Evolutionary conservation across 73 alveolate species (phyloP).

Genomic region (Paramecium biaurelia): DNA sequence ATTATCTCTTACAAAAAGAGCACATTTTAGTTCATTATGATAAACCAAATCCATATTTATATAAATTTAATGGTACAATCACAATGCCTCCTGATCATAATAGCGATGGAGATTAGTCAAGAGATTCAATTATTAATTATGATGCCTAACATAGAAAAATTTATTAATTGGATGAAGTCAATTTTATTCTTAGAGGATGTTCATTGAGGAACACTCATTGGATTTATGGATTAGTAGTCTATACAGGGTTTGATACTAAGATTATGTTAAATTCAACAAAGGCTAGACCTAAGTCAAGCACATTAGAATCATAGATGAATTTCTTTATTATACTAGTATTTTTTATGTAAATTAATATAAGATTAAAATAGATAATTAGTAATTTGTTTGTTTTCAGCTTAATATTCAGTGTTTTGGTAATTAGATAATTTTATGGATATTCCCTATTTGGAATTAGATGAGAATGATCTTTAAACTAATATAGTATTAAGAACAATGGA

Average conservation of each 20-base stretch:
- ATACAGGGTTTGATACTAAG: constrained; percentile 93
- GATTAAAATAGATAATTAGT: background rate
- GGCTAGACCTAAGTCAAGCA: constrained; percentile 13
- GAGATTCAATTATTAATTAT: background rate
- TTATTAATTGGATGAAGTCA: background rate
- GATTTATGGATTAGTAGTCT: constrained; percentile 85
- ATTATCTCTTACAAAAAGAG: background rate
- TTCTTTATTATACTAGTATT: constrained; percentile 28
- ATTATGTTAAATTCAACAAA: constrained; percentile 78
- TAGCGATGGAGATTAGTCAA: background rate
- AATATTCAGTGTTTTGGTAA: constrained; percentile 21
- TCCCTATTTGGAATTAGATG: constrained; percentile 38
- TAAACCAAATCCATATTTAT: constrained; percentile 47
- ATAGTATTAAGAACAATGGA: background rate
- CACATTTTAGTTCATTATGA: constrained; percentile 32
- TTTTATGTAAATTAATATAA: background rate
- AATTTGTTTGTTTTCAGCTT: constrained; percentile 43
- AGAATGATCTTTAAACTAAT: background rate
- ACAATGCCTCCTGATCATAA: background rate
- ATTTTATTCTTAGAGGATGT: constrained; percentile 78
- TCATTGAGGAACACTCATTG: constrained; percentile 86
- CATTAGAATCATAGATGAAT: constrained; percentile 15
- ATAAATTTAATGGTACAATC: constrained; percentile 55
- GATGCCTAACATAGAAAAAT: background rate
- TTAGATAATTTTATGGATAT: background rate